A percentile compares a stretch with the other conserved stretches of the same genome.
These are phyloP conservation scores for Cercospora zeae-maydis DNA, from an alignment of 2,329 filamentous ascomycete genomes.

Conservation along the genomic window DNA sequence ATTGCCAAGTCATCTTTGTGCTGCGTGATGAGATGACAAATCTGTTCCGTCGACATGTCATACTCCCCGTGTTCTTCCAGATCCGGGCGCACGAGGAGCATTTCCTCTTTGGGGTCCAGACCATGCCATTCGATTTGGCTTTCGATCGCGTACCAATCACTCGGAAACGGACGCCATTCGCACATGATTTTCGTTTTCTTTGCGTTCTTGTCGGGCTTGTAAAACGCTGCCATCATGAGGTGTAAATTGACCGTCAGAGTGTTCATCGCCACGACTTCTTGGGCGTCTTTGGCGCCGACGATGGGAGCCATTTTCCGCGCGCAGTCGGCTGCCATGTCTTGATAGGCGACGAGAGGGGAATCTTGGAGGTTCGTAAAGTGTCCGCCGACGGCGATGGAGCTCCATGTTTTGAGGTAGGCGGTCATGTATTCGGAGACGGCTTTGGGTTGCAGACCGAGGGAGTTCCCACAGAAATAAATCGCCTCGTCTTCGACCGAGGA, in stretches of 20 bases:
- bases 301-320: constrained; percentile 66
- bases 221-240: constrained; percentile 81
- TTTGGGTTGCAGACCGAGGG: constrained; percentile 76
- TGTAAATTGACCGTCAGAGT: constrained; percentile 79
- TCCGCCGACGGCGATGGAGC: constrained; percentile 77
- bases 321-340: constrained; percentile 73
- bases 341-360: constrained; percentile 67
- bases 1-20: constrained; percentile 71
- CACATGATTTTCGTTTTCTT: constrained; percentile 74
- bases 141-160: constrained; percentile 82
- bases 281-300: constrained; percentile 63
- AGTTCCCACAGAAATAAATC: constrained; percentile 87
- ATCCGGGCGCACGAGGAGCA: constrained; percentile 69
- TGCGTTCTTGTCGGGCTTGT: constrained; percentile 56
- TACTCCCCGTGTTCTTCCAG: constrained; percentile 39
- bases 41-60: constrained; percentile 65
- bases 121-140: constrained; percentile 73
- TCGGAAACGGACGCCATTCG: constrained; percentile 85
- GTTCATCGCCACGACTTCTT: constrained; percentile 83
- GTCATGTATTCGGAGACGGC: constrained; percentile 62
- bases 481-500: constrained; percentile 41
- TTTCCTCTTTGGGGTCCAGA: constrained; percentile 61
- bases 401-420: constrained; percentile 77
- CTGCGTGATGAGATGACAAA: constrained; percentile 68
- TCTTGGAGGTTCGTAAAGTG: constrained; percentile 56